Evolutionary conservation across 768 basidiomycete species (phyloP).

Genomic region (Rubroboletus pulcherrimus): DNA sequence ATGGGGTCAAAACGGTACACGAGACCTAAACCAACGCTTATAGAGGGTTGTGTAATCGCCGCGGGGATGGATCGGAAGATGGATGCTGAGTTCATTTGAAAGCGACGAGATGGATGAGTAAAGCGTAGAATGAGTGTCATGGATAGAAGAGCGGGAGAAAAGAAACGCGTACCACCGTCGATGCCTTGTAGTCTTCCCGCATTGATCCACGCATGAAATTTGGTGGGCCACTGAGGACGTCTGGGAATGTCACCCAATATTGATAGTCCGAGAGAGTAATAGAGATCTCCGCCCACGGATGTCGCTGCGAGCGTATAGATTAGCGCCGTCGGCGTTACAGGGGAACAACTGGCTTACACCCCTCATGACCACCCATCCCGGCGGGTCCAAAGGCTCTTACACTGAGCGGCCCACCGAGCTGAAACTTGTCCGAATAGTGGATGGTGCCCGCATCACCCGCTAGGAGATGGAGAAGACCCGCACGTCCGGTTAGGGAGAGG

Average conservation of each 20-base stretch:
- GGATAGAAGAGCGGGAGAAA: neutral
- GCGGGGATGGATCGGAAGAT: conserved; percentile 9
- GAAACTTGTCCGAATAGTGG: conserved; percentile 82
- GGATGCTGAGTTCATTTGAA: conserved; percentile 3
- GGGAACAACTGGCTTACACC: conserved; percentile 41
- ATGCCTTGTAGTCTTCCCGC: conserved; percentile 69
- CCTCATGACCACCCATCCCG: conserved; percentile 74
- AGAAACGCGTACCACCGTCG: conserved; percentile 46
- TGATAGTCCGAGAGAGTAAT: conserved; percentile 75
- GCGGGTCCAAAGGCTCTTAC: conserved; percentile 75
- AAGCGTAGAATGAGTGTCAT: neutral
- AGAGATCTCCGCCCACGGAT: conserved; percentile 78
- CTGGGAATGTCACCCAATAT: conserved; percentile 69
- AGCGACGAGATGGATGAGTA: neutral
- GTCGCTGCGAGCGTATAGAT: conserved; percentile 50
- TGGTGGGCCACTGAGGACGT: conserved; percentile 81
- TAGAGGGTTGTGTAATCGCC: conserved; percentile 43
- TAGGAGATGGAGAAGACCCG: conserved; percentile 69
- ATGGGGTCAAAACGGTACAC: conserved; percentile 81
- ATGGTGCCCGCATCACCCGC: conserved; percentile 35
- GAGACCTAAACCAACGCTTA: conserved; percentile 79
- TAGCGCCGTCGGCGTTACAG: neutral
- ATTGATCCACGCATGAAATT: conserved; percentile 77
- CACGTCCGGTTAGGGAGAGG: conserved; percentile 66
- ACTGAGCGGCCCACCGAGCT: conserved; percentile 87